phyloP scores from a whole-genome alignment of 768 basidiomycete species.

The Mrakia frigida region DNA sequence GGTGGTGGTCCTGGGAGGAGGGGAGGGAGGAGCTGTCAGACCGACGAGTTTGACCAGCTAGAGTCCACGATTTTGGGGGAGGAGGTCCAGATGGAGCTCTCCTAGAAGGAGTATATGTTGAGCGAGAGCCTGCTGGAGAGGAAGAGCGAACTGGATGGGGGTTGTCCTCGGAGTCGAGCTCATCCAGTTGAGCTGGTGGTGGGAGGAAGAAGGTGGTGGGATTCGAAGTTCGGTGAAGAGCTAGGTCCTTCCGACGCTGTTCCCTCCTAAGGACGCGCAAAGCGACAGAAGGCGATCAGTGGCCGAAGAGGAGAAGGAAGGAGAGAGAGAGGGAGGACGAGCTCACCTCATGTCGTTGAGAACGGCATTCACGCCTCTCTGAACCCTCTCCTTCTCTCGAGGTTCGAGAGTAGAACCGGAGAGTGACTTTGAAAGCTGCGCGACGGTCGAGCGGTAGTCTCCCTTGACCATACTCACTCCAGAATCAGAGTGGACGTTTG shows the following conservation, averaged over 20 bases:
- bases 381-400: not conserved
- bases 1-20: not conserved
- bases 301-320: not conserved
- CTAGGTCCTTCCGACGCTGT: not conserved
- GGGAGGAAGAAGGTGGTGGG: not conserved
- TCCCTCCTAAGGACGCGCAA: not conserved
- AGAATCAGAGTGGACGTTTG: not conserved
- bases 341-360: not conserved
- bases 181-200: not conserved
- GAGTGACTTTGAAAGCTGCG: conserved; percentile 6
- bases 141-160: not conserved
- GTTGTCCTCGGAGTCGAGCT: not conserved
- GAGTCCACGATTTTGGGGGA: conserved; percentile 1
- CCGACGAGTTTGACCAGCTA: not conserved
- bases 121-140: not conserved
- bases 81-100: conserved; percentile 3
- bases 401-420: not conserved
- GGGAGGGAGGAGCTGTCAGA: not conserved
- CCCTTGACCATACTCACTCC: not conserved
- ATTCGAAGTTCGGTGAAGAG: not conserved
- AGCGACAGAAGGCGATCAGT: not conserved
- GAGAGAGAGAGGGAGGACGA: not conserved
- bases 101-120: not conserved
- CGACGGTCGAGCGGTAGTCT: not conserved
- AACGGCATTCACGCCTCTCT: not conserved